These are phyloP conservation scores for Hymenoscyphus linearis DNA, from an alignment of 2,329 filamentous ascomycete species.

Conservation along the genomic window DNA sequence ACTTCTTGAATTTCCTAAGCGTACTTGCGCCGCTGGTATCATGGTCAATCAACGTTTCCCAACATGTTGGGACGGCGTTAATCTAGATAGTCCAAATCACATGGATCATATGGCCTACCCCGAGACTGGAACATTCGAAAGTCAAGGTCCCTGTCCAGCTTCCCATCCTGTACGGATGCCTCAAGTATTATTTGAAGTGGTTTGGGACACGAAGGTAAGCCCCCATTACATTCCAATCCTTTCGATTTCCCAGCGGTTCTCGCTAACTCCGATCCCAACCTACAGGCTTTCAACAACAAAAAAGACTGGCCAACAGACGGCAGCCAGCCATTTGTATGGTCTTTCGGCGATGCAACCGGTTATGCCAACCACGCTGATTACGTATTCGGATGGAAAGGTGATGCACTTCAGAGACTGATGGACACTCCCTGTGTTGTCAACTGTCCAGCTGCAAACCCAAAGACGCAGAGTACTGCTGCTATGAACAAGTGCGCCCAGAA, in stretches of 20 bases:
- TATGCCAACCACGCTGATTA: conserved; percentile 48
- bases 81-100: conserved; percentile 10
- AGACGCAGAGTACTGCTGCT: conserved; percentile 38
- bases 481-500: conserved; percentile 43
- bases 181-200: conserved; percentile 45
- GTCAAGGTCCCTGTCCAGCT: conserved; percentile 17
- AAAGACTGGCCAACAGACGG: conserved; percentile 41
- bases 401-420: conserved; percentile 45
- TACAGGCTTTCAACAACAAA: conserved; percentile 39
- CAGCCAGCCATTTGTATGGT: conserved; percentile 40
- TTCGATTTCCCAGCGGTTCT: neutral
- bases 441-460: conserved; percentile 41
- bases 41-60: conserved; percentile 32
- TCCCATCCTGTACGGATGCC: conserved; percentile 42
- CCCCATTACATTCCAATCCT: neutral
- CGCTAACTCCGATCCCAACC: conserved; percentile 36
- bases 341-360: conserved; percentile 39
- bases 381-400: conserved; percentile 46
- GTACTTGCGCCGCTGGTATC: conserved; percentile 29
- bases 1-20: conserved; percentile 35
- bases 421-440: conserved; percentile 43
- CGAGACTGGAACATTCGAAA: conserved; percentile 19
- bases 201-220: conserved; percentile 39
- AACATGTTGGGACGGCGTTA: conserved; percentile 13
- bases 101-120: conserved; percentile 28